These are phyloP conservation scores for Microcyclosporella mali DNA, from an alignment of 2,329 filamentous ascomycete species.

Conservation along the genomic window DNA sequence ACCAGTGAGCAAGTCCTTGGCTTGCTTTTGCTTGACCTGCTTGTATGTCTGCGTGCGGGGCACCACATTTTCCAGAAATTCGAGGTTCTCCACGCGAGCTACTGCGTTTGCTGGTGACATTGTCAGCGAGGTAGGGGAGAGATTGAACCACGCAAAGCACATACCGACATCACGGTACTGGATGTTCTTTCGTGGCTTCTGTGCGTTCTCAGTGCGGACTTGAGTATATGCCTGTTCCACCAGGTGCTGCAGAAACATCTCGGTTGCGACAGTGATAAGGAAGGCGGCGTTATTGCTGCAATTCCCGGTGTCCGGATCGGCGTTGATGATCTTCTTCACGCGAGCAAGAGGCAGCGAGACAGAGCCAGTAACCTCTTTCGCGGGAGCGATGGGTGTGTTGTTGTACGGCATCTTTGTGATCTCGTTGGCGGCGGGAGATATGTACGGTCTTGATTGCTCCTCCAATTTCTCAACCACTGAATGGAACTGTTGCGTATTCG, in stretches of 20 bases:
- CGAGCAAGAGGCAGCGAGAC: constrained; percentile 80
- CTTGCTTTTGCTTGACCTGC: constrained; percentile 59
- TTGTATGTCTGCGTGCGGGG: constrained; percentile 79
- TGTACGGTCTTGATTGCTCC: too few species aligned
- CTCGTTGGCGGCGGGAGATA: constrained; percentile 13
- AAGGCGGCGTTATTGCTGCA: constrained; percentile 94
- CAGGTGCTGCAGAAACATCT: constrained; percentile 93
- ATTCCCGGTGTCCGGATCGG: constrained; percentile 76
- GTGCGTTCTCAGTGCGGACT: constrained; percentile 66
- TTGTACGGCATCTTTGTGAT: constrained; percentile 94
- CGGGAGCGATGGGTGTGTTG: constrained; percentile 71
- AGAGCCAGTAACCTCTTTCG: constrained; percentile 77
- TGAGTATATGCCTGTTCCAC: constrained; percentile 79
- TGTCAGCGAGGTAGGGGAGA: background rate
- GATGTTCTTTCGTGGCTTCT: constrained; percentile 85
- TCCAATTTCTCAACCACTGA: too few species aligned
- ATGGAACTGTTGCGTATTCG: background rate
- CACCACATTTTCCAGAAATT: constrained; percentile 87
- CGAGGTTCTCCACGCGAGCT: constrained; percentile 81
- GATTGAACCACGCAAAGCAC: constrained; percentile 17
- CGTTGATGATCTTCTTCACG: constrained; percentile 89
- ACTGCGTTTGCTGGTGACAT: constrained; percentile 65
- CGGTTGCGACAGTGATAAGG: constrained; percentile 85
- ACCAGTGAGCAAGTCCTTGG: constrained; percentile 18
- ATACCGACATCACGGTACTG: constrained; percentile 90